Conservation (phyloP, 176 grass and related monocot species). For the Triticum aestivum region IWGSC_CS_RefSeq_v2.1 NC_057801.1:47534556-47535055, state of each 20-base stretch:
- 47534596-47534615: no score
- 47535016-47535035: background rate
- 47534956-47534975: background rate
- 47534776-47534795: background rate
- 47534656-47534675: constrained; percentile 23
- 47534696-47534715: constrained; percentile 4
- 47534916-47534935: background rate
- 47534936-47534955: background rate
- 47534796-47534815: background rate
- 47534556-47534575: no score
- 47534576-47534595: no score
- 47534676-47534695: background rate
- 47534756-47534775: background rate
- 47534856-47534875: background rate
- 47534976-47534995: background rate
- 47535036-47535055: constrained; percentile 4
- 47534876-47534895: background rate
- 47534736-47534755: background rate
- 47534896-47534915: background rate
- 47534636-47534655: constrained; percentile 35
- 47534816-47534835: background rate
- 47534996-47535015: background rate
- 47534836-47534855: background rate
- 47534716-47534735: constrained; percentile 19
- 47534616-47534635: constrained; percentile 2